Evolutionary conservation across 805 yeast species (phyloP), one percentile per base, ranked within the genome.

Genomic region (Lipomyces japonicus): DNA sequence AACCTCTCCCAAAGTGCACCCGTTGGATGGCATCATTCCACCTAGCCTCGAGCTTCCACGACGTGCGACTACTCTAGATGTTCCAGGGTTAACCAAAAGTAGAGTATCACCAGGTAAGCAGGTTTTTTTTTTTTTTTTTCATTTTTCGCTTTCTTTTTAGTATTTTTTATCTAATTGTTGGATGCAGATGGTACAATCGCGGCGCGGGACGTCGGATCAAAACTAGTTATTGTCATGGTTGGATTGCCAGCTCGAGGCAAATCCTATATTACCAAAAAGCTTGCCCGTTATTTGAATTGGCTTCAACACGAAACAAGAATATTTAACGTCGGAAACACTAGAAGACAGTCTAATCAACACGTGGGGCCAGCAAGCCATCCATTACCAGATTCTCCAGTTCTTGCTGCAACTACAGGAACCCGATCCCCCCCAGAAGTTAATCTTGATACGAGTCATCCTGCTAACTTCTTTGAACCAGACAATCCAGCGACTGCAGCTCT

Each of bases 191-290:
- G 66, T 9, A 57, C 59, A 3, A 63, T 61, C 41, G 57, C 65
- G 23, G 22, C 74, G 61, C 58, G 71, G 44, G 96, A 88, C 63
- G 81, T 85, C 3, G 91, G 88, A 1, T 80, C 89, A 12, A 85
- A 88, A 63, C 75, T 91, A 46, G 95, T 91, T 14, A 87, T 91
- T 51, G 95, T 93, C 18, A 91, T 91, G 97, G 96, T 91, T 14
- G 98, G 98, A 1, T 62, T 73, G 40, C 97, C 97, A 0, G 97
- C 97, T 0, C 74, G 97, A 47, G 98, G 98, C 2, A 91, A 91
- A 67, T 85, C 95, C 1, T 93, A 90, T 65, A 81, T 91, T 55
- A 88, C 97, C 45, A 91, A 89, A 68, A 91, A 93, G 65, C 74
- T 91, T 42, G 86, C 95, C 1, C 71, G 97, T 53, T 93, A 87